These are phyloP conservation scores for Mucor irregularis DNA, from an alignment of 371 early-diverging fungal species.

Conservation along the genomic window DNA sequence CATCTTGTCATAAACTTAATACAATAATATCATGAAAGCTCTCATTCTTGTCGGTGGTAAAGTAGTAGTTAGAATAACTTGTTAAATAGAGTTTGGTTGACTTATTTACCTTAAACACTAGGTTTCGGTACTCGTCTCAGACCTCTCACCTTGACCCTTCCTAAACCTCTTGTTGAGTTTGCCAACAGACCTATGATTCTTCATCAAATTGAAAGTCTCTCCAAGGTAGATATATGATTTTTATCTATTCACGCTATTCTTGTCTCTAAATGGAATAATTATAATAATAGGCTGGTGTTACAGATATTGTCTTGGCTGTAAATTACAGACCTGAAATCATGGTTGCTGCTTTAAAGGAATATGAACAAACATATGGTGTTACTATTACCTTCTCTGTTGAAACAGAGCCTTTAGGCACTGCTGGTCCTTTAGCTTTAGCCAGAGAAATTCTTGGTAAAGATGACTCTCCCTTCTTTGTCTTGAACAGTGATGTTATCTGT, in stretches of 20 bases:
- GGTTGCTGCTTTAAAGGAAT: conserved; percentile 85
- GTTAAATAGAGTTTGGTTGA: not conserved
- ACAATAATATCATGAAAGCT: conserved; percentile 79
- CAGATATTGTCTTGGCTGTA: conserved; percentile 98
- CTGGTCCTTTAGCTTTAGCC: conserved; percentile 98
- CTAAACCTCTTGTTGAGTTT: conserved; percentile 99
- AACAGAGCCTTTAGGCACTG: conserved; percentile 95
- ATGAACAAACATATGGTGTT: conserved; percentile 88
- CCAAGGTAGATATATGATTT: conserved; percentile 71
- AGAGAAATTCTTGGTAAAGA: conserved; percentile 90
- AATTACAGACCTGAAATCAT: conserved; percentile 98
- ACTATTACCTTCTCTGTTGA: conserved; percentile 98
- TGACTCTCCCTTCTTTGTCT: conserved; percentile 97
- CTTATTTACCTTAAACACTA: conserved; percentile 22
- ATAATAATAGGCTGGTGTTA: conserved; percentile 86
- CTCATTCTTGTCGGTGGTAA: conserved; percentile 98
- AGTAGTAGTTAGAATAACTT: not conserved
- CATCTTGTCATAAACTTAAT: conserved; percentile 5
- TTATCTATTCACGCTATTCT: not conserved
- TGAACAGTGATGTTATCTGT: conserved; percentile 99
- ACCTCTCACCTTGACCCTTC: conserved; percentile 97
- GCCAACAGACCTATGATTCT: conserved; percentile 99
- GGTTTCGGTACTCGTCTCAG: conserved; percentile 99
- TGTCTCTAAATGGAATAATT: not conserved
- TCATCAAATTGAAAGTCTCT: conserved; percentile 99